These are phyloP conservation scores for Glycine soja DNA, from an alignment of 306 rosid species.

Conservation along the genomic window DNA sequence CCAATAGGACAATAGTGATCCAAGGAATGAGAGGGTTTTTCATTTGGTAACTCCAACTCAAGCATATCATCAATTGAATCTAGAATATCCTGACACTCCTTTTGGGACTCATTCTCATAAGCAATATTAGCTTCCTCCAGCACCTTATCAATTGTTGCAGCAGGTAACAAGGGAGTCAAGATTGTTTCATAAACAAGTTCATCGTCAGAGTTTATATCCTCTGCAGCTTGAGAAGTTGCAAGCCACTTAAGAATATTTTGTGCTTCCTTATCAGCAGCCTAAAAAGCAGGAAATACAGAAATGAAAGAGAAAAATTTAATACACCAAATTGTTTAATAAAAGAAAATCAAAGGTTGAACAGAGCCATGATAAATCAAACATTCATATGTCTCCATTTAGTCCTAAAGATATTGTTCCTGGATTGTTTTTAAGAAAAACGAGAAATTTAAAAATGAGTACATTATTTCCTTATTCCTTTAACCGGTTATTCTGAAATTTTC, in stretches of 20 bases:
- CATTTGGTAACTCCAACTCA: slow-evolving; percentile 60
- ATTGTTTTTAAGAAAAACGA: slow-evolving; percentile 24
- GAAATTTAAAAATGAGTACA: slow-evolving; percentile 1
- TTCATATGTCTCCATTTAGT: slow-evolving; percentile 23
- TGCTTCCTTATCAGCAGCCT: slow-evolving; percentile 78
- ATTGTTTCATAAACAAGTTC: slow-evolving; percentile 82
- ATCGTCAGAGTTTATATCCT: slow-evolving; percentile 83
- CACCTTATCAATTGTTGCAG: slow-evolving; percentile 73
- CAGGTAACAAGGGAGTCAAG: slow-evolving; percentile 80
- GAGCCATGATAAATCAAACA: slow-evolving; percentile 35
- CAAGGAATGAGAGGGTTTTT: slow-evolving; percentile 49
- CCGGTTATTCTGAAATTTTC: slow-evolving; percentile 14
- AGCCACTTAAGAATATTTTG: slow-evolving; percentile 83
- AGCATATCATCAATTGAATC: slow-evolving; percentile 74
- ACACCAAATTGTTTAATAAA: slow-evolving; percentile 11
- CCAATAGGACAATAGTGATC: slow-evolving; percentile 45
- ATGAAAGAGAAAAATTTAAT: slow-evolving; percentile 36
- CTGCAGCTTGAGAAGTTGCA: slow-evolving; percentile 81
- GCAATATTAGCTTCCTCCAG: slow-evolving; percentile 80
- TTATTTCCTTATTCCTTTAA: slow-evolving; percentile 20
- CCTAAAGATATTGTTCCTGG: slow-evolving; percentile 1
- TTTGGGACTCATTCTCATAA: slow-evolving; percentile 84
- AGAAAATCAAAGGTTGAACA: slow-evolving; percentile 35
- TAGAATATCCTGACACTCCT: slow-evolving; percentile 95
- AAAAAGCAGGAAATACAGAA: slow-evolving; percentile 43